Base-by-base conservation (phyloP, 2,329 filamentous ascomycete genomes). In the Colletotrichum higginsianum region DNA sequence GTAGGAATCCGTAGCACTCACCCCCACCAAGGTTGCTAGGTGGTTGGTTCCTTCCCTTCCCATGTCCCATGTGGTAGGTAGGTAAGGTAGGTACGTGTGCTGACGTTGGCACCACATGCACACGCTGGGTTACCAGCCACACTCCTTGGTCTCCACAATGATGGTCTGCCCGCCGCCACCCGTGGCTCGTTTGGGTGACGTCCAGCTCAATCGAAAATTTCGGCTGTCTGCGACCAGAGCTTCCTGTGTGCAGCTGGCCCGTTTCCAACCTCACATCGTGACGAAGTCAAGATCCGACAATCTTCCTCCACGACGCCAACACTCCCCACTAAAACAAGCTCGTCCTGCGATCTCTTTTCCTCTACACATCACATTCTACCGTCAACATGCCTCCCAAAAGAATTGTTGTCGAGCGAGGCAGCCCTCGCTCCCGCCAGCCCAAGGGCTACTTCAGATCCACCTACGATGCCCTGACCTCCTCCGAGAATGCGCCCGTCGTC, bases 401-500 rank as follows among this genome's bases (percentile, higher is more conserved):
- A 82, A 84, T 90, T 74, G 80, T 84, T 71, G 84, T 89, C 76
- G 86, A 89, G 75, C 83, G 83, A 76, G 81, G 83, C 58, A 76
- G 80, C 73, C 81, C 82, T 53, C 81, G 82, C 74, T 79, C 84
- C 60, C 81, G 83, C 72, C 82, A 83, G 73, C 79, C 83, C 66
- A 86, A 85, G 77, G 87, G 91, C 74, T 86, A 89, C 80, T 75
- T 92, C 75, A 84, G 84, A 76, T 85, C 85, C 68, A 85, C 88
- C 75, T 93, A 92, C 81, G 86, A 88, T 72, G 85, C 89, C 75
- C 78, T 93, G 78, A 93, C 90, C 66, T 88, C 88, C 38, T 82
- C 91, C 44, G 92, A 94, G 79, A 93, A 94, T 82, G 87, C 90
- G 60, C 88, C 90, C 67, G 88, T 93, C 67, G 91, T 93, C 72